A percentile compares a stretch with the other conserved stretches of the same genome.
Conservation (phyloP, 2,329 filamentous ascomycete species). For the Dichotomopilus funicola region DNA sequence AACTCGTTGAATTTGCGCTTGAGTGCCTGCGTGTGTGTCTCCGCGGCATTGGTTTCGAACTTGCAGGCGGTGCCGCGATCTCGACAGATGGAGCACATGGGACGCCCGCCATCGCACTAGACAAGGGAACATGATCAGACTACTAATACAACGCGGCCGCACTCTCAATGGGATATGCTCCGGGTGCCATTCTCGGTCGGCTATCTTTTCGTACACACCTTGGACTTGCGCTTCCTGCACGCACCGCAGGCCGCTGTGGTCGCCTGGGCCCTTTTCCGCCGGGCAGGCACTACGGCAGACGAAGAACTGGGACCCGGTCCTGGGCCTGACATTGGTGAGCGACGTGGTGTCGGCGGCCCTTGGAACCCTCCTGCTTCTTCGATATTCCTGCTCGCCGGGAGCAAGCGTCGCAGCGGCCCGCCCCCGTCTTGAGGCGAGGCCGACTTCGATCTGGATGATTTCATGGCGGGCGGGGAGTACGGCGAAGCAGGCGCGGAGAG, state of each 20-base stretch:
- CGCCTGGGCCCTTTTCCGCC: conserved; percentile 17
- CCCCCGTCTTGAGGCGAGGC: conserved; percentile 8
- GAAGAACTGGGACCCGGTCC: not conserved
- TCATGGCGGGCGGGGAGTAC: not conserved
- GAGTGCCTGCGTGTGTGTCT: conserved; percentile 29
- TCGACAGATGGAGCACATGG: conserved; percentile 27
- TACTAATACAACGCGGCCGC: not conserved
- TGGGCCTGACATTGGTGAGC: not conserved
- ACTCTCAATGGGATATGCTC: not conserved
- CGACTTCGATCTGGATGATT: conserved; percentile 3
- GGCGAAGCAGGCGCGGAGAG: not conserved
- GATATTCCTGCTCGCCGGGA: conserved; percentile 13
- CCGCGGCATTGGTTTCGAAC: conserved; percentile 27
- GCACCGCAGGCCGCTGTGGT: conserved; percentile 28
- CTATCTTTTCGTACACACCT: conserved; percentile 20
- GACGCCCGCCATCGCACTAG: conserved; percentile 29
- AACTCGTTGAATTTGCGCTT: conserved; percentile 28
- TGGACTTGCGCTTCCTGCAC: conserved; percentile 29
- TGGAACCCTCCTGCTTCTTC: not conserved
- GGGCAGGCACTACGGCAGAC: not conserved
- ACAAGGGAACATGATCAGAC: not conserved
- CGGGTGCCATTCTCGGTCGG: not conserved
- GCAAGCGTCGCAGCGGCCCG: conserved; percentile 15
- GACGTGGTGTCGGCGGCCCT: not conserved
- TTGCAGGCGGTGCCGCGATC: conserved; percentile 26